Evolutionary conservation across 2,329 filamentous ascomycete genomes (phyloP), one percentile per base, ranked within the genome.

Genomic region (Mycogone perniciosa): DNA sequence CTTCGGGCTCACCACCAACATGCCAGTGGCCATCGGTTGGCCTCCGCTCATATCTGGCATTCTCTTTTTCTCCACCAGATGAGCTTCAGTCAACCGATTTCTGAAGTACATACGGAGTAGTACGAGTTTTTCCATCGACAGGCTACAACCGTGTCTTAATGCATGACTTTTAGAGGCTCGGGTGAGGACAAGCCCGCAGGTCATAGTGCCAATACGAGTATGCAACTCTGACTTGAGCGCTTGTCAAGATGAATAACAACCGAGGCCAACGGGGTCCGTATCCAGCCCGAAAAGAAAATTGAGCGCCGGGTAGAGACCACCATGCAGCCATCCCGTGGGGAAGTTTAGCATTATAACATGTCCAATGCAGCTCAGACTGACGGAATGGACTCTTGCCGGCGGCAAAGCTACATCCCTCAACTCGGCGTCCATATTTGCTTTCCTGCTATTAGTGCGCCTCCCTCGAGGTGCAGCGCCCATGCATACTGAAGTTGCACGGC

Each of bases 41-140:
- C 47, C 53, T 46, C 47, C 27, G 48, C 54, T 58, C 55, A 56
- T 41, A 50, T 58, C 45, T 57, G 52, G 56, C 44, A 48, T 59
- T 53, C 51, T 51, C 46, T 31, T 43, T 40, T 48, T 26, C n/a
- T 27, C 39, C 48, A 3, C 20, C 20, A 20, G 20, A 20, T 20
- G 20, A 20, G 20, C 20, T 20, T 20, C 20, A 20, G 20, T 20
- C 20, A 20, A 20, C 20, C 20, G 20, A 20, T 20, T 39, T 38
- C 33, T 13, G 30, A 38, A 13, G 20, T 20, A 38, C 35, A 20
- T n/a, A n/a, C n/a, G n/a, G n/a, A n/a, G n/a, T n/a, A 38, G 35
- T 38, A 38, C n/a, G n/a, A n/a, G 20, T 38, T 11, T 3, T 20
- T 20, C 20, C 20, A 20, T 20, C 20, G 20, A 20, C 20, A 20